Percentiles rank a stretch among this genome's conserved stretches.
phyloP scores from a whole-genome alignment of 108 stramenopile species.

The Cyclotella sp. region DNA sequence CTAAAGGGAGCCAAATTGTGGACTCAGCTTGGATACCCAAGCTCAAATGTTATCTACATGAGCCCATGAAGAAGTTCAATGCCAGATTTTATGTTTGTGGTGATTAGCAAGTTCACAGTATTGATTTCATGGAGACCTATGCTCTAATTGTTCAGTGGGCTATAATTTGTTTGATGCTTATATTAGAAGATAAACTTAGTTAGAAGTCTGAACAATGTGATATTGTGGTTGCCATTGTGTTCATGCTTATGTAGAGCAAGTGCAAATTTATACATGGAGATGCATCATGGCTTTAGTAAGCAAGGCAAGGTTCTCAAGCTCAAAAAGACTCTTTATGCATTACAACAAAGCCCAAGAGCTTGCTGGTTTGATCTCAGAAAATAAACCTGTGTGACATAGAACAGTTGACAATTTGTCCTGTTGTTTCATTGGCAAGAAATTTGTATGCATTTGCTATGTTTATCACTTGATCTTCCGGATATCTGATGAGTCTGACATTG shows the following conservation, averaged over 20 bases:
- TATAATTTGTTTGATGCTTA: conserved; percentile 36
- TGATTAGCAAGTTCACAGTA: too few species aligned
- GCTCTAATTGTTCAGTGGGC: conserved; percentile 63
- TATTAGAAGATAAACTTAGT: conserved; percentile 16
- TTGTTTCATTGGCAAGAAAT: conserved; percentile 1
- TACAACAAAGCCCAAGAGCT: neutral
- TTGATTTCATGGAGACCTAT: conserved; percentile 66
- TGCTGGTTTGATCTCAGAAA: conserved; percentile 16
- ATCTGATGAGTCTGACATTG: conserved; percentile 1
- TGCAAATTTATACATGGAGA: conserved; percentile 33
- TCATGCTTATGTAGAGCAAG: conserved; percentile 29
- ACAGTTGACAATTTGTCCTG: neutral
- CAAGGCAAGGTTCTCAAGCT: too few species aligned
- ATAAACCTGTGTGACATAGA: neutral
- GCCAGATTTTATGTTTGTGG: conserved; percentile 64
- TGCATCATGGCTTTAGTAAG: conserved; percentile 38
- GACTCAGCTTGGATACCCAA: too few species aligned
- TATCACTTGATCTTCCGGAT: conserved; percentile 38
- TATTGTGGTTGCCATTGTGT: neutral
- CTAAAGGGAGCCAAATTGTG: too few species aligned
- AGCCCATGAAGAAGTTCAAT: conserved; percentile 56
- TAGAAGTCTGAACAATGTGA: conserved; percentile 4
- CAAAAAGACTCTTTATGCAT: conserved; percentile 50
- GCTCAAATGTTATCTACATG: conserved; percentile 43
- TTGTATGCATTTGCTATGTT: neutral